phyloP scores from a whole-genome alignment of 257 asterid species.

The Linderniella brevidens region DNA sequence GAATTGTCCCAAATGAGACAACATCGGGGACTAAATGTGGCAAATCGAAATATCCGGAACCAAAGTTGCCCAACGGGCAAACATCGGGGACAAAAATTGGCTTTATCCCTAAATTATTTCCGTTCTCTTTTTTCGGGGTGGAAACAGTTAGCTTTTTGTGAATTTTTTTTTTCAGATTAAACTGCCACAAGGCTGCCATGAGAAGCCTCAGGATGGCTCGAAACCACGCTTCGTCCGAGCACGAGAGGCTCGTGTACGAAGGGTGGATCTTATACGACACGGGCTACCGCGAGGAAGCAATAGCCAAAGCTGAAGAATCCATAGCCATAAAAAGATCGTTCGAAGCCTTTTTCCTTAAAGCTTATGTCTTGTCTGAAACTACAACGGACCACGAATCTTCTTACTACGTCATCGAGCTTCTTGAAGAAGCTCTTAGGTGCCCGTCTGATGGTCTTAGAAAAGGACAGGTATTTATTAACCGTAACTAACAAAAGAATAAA shows the following conservation, averaged over 20 bases:
- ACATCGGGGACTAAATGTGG: too few species aligned
- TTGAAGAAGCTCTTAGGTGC: constrained; percentile 94
- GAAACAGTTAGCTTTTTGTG: not conserved
- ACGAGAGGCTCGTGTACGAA: constrained; percentile 81
- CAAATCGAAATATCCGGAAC: too few species aligned
- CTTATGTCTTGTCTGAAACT: constrained; percentile 69
- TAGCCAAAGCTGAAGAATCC: constrained; percentile 82
- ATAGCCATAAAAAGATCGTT: constrained; percentile 74
- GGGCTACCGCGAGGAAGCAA: constrained; percentile 74
- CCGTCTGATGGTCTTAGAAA: constrained; percentile 95
- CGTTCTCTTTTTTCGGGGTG: not conserved
- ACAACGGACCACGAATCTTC: constrained; percentile 58
- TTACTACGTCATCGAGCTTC: constrained; percentile 59
- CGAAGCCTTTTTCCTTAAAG: constrained; percentile 90
- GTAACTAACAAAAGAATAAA: too few species aligned
- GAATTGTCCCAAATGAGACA: too few species aligned
- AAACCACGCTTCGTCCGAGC: constrained; percentile 60
- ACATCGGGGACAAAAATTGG: too few species aligned
- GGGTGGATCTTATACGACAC: constrained; percentile 93
- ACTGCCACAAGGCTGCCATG: constrained; percentile 96
- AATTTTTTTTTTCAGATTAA: constrained; percentile 37
- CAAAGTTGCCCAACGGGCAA: too few species aligned
- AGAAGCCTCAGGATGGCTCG: constrained; percentile 87
- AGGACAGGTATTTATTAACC: constrained; percentile 49
- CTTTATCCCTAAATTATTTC: not conserved